phyloP scores from a whole-genome alignment of 2,329 filamentous ascomycete genomes.

The Macrophomina tecta region DNA sequence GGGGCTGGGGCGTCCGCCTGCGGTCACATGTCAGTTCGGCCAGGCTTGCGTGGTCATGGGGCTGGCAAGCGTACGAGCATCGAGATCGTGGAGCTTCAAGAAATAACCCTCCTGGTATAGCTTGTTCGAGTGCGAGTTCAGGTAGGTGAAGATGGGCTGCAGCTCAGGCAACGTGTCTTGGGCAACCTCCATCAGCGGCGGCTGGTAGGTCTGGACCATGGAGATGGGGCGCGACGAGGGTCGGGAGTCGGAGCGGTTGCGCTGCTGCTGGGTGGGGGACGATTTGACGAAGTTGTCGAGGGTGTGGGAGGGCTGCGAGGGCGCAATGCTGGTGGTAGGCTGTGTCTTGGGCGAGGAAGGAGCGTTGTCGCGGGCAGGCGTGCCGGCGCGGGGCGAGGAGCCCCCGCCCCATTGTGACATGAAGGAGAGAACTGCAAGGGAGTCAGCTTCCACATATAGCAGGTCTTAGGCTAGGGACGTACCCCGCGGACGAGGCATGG shows the following conservation, averaged over 20 bases:
- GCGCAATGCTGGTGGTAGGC: constrained; percentile 25
- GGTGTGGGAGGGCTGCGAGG: constrained; percentile 40
- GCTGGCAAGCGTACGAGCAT: constrained; percentile 71
- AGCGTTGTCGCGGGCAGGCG: constrained; percentile 37
- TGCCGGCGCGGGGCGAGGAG: constrained; percentile 33
- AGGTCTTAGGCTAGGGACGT: constrained; percentile 3
- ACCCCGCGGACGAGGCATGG: constrained; percentile 43
- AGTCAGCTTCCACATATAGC: constrained; percentile 28
- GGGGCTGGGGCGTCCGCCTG: constrained; percentile 83
- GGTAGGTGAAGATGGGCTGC: constrained; percentile 88
- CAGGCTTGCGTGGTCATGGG: neutral
- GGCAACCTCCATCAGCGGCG: constrained; percentile 82
- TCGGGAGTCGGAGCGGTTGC: constrained; percentile 54
- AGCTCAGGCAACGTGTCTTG: constrained; percentile 90
- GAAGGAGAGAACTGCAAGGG: constrained; percentile 76
- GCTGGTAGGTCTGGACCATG: constrained; percentile 84
- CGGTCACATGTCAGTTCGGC: constrained; percentile 35
- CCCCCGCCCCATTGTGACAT: constrained; percentile 75
- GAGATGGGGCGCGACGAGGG: constrained; percentile 75
- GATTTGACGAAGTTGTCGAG: constrained; percentile 38
- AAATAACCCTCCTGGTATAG: constrained; percentile 98
- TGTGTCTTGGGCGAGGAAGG: constrained; percentile 33
- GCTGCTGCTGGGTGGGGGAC: constrained; percentile 45
- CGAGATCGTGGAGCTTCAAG: constrained; percentile 92
- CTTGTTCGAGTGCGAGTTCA: constrained; percentile 96